phyloP scores from a whole-genome alignment of 306 rosid species.

The Cicer yamashitae region DNA sequence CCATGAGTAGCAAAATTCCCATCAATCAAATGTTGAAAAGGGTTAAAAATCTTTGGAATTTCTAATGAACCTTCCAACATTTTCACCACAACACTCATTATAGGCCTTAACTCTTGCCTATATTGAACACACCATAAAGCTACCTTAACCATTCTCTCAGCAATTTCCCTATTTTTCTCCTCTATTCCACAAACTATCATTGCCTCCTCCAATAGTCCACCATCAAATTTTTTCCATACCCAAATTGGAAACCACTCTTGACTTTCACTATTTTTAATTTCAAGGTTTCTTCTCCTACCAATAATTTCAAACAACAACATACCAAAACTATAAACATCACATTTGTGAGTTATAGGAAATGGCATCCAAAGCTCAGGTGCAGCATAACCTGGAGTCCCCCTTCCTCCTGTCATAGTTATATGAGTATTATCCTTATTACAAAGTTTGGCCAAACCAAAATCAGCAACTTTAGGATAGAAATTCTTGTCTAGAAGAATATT shows the following conservation, averaged over 20 bases:
- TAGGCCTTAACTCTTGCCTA: constrained; percentile 57
- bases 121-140: constrained; percentile 61
- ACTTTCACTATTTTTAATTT: constrained; percentile 30
- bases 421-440: constrained; percentile 52
- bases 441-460: constrained; percentile 63
- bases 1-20: neutral
- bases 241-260: constrained; percentile 60
- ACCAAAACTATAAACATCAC: constrained; percentile 66
- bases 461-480: constrained; percentile 58
- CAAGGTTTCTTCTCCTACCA: constrained; percentile 57
- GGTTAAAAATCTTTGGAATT: constrained; percentile 50
- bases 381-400: constrained; percentile 66
- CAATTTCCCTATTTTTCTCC: constrained; percentile 43
- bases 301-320: constrained; percentile 60
- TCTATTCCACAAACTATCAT: constrained; percentile 47
- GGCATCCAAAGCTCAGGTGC: constrained; percentile 65
- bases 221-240: constrained; percentile 51
- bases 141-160: constrained; percentile 51
- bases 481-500: constrained; percentile 57
- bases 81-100: constrained; percentile 58
- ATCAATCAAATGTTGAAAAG: constrained; percentile 49
- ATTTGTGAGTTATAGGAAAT: constrained; percentile 55
- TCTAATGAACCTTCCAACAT: constrained; percentile 64
- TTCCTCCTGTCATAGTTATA: constrained; percentile 50
- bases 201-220: constrained; percentile 36